Conservation (phyloP, 495 filamentous ascomycete species). For the Penicillium maclennaniae region DNA sequence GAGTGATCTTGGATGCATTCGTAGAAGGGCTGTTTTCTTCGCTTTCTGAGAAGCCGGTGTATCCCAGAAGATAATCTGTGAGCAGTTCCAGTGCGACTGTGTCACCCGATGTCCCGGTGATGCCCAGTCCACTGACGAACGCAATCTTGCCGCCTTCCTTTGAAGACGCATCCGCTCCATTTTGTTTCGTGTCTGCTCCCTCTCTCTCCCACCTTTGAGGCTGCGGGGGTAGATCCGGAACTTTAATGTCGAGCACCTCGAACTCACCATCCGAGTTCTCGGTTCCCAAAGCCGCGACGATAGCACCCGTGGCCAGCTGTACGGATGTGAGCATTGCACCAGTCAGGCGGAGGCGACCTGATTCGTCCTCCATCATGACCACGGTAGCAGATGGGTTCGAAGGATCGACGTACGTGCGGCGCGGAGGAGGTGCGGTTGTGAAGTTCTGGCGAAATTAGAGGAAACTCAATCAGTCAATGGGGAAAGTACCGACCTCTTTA, state of each 20-base stretch:
- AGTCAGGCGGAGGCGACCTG: slow-evolving; percentile 78
- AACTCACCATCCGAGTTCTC: slow-evolving; percentile 91
- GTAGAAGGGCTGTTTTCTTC: slow-evolving; percentile 30
- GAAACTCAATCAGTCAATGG: not conserved
- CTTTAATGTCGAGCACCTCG: slow-evolving; percentile 82
- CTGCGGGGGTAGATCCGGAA: slow-evolving; percentile 81
- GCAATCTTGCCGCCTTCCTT: slow-evolving; percentile 66
- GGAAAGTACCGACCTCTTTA: slow-evolving; percentile 65
- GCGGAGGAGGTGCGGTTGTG: slow-evolving; percentile 76
- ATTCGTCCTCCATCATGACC: slow-evolving; percentile 93
- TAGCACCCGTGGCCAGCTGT: slow-evolving; percentile 83
- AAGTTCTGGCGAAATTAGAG: slow-evolving; percentile 56
- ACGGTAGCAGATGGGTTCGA: slow-evolving; percentile 47
- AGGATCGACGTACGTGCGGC: slow-evolving; percentile 66
- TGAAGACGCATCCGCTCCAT: slow-evolving; percentile 27
- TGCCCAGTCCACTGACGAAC: slow-evolving; percentile 81
- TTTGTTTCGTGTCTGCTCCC: slow-evolving; percentile 18
- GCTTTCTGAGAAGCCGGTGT: slow-evolving; percentile 57
- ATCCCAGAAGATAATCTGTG: slow-evolving; percentile 83
- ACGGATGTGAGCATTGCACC: slow-evolving; percentile 60
- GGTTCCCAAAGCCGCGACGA: slow-evolving; percentile 86
- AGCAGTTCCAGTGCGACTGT: slow-evolving; percentile 71
- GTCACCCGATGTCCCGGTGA: slow-evolving; percentile 71
- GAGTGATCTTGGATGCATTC: slow-evolving; percentile 63
- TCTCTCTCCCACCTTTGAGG: slow-evolving; percentile 70